These are phyloP conservation scores for Oryza rufipogon DNA, from an alignment of 176 grass and related monocot species.

Conservation along the genomic window DNA sequence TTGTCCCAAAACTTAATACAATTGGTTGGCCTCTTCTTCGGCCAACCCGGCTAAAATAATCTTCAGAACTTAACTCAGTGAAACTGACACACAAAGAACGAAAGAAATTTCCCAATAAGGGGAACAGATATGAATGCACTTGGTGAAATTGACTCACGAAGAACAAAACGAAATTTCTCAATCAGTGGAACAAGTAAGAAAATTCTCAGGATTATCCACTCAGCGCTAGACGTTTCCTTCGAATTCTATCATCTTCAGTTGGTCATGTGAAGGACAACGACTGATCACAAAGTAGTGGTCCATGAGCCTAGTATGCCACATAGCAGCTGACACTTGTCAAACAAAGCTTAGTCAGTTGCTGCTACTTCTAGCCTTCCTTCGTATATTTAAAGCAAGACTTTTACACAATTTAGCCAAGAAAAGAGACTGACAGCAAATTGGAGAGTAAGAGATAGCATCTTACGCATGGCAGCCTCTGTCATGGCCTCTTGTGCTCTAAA, in stretches of 20 bases:
- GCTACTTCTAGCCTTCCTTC: conserved; percentile 21
- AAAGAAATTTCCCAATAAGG: not conserved
- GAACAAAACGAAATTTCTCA: conserved; percentile 12
- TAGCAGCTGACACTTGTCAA: conserved; percentile 45
- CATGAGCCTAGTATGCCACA: conserved; percentile 29
- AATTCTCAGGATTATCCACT: conserved; percentile 29
- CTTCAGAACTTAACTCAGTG: not conserved
- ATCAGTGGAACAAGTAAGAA: not conserved
- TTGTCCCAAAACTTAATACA: no score
- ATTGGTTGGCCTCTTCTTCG: no score
- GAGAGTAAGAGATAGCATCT: not conserved
- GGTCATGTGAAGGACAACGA: conserved; percentile 33
- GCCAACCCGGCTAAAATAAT: no score
- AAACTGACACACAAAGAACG: conserved; percentile 19
- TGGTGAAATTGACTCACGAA: conserved; percentile 19
- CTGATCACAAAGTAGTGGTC: not conserved
- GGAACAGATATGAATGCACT: not conserved
- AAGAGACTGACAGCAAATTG: conserved; percentile 27
- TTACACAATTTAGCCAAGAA: conserved; percentile 2
- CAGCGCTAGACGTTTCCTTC: conserved; percentile 52
- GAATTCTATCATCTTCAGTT: conserved; percentile 40
- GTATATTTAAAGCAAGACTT: conserved; percentile 40
- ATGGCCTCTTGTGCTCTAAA: conserved; percentile 42
- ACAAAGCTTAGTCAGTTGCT: conserved; percentile 17
- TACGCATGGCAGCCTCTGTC: conserved; percentile 13